Evolutionary conservation across 345 rosid species (phyloP).

Genomic region (Salix udensis): DNA sequence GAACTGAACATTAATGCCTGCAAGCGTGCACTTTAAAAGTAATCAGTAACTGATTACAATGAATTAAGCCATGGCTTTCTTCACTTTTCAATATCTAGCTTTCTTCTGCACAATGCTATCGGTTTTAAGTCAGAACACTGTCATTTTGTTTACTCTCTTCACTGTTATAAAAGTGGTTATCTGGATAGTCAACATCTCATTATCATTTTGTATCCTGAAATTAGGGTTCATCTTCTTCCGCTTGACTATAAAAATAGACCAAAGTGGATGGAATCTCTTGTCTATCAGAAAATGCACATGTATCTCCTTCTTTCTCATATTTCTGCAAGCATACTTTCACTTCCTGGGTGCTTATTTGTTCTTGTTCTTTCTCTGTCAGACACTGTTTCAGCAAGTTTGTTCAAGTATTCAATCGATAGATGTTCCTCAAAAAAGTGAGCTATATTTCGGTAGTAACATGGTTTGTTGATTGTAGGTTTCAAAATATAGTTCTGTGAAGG

Average conservation of each 20-base stretch:
- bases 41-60: background rate
- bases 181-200: background rate
- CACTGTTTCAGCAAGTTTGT: background rate
- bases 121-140: background rate
- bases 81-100: background rate
- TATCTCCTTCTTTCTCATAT: background rate
- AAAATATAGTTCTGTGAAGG: conserved; percentile 72
- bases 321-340: background rate
- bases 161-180: background rate
- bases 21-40: background rate
- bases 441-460: background rate
- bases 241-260: background rate
- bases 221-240: background rate
- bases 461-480: conserved; percentile 49
- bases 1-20: background rate
- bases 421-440: background rate
- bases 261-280: background rate
- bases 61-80: background rate
- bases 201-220: background rate
- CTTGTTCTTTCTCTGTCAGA: background rate
- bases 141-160: background rate
- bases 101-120: background rate
- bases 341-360: background rate
- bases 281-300: background rate
- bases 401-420: background rate